Evolutionary conservation across 768 basidiomycete species (phyloP), one percentile per base, ranked within the genome.

Genomic region (Leucocoprinus birnbaumii): DNA sequence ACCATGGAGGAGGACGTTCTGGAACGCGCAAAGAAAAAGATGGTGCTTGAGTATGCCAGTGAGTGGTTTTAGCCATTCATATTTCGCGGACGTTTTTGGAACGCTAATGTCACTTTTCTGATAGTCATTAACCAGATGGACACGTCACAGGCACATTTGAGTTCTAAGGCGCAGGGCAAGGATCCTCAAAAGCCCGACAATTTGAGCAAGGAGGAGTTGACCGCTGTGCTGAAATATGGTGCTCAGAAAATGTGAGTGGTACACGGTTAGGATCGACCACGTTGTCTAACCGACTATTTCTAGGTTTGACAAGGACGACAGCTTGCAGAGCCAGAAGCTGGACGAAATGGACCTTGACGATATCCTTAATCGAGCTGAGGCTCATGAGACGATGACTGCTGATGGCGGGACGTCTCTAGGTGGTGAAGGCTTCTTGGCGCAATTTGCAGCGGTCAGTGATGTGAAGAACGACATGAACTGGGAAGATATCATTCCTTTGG

Each of bases 41-140:
- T 98, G 97, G 94, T 98, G 42, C 77, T 99, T 59, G 97, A 99
- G 71, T 97, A 98, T 77, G 97, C 97, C 41, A 98, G 95, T 98
- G 71, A 67, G 94, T 89, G 48, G 56, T 51, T 48, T 40, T 42
- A 46, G 38, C 40, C 48, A 45, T 40, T 43, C 26, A 47, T 45
- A 25, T n/a, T 19, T 27, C n/a, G 13, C 31, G 31, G 45, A 44
- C 46, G 38, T 43, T 48, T 51, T 35, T 51, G 19, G 25, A 41
- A 54, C 48, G 9, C 27, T 50, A 44, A 31, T 27, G 5, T 42
- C 62, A 40, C 58, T 40, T 53, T 58, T 40, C 52, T 40, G 24
- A 45, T 68, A 97, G 94, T 99, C 75, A 98, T 99, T 78, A 97
- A 98, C 72, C 96, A 98, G 73, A 97, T 98, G 91, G 97, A 99